Evolutionary conservation across 2,329 filamentous ascomycete species (phyloP).

Genomic region (Chrysoporthe deuterocubensis): DNA sequence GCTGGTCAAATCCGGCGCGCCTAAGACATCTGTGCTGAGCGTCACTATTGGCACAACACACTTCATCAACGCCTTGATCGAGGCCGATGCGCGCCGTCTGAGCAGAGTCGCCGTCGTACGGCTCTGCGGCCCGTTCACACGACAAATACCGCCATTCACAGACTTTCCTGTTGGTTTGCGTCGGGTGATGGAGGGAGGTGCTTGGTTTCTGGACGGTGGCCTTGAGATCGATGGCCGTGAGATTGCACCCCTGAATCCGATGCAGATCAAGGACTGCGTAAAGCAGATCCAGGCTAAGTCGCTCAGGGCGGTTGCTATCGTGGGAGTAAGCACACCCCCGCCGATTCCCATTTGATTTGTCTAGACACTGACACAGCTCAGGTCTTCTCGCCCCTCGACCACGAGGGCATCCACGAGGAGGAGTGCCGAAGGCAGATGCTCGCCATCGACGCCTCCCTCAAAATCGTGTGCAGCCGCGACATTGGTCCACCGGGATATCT

Average conservation of each 20-base stretch:
- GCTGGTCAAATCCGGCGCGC: constrained; percentile 34
- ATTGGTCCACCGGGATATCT: constrained; percentile 59
- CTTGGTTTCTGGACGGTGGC: constrained; percentile 49
- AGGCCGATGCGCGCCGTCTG: constrained; percentile 53
- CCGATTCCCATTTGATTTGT: neutral
- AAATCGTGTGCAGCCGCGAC: constrained; percentile 56
- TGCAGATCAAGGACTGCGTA: constrained; percentile 37
- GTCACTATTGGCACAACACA: constrained; percentile 61
- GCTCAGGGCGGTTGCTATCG: constrained; percentile 37
- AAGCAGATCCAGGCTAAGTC: neutral
- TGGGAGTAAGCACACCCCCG: constrained; percentile 22
- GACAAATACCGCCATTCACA: constrained; percentile 53
- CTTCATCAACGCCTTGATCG: constrained; percentile 63
- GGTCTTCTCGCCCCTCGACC: constrained; percentile 58
- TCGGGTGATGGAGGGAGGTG: constrained; percentile 50
- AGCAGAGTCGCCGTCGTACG: constrained; percentile 58
- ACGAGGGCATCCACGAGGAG: constrained; percentile 50
- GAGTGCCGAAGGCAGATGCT: constrained; percentile 51
- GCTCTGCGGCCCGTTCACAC: constrained; percentile 57
- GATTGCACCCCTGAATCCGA: constrained; percentile 46
- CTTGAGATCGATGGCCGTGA: constrained; percentile 39
- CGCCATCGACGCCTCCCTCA: constrained; percentile 39
- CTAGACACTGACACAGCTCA: neutral
- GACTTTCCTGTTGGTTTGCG: constrained; percentile 58
- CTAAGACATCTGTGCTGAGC: constrained; percentile 46